phyloP scores from a whole-genome alignment of 306 rosid species.

The Cotoneaster glaucophyllus region DNA sequence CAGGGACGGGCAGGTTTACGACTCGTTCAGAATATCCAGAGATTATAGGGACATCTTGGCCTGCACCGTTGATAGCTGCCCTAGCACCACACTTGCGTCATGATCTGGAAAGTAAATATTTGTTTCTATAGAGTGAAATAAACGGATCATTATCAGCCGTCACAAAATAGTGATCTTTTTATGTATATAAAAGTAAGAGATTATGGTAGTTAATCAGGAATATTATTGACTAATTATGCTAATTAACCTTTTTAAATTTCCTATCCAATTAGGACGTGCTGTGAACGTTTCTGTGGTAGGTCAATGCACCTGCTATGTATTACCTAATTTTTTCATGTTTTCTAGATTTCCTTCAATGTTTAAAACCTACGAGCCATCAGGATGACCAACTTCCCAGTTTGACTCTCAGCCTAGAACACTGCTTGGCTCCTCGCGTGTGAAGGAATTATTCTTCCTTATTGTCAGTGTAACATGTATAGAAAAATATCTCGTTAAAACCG shows the following conservation, averaged over 20 bases:
- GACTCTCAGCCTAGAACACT: too few relatives aligned
- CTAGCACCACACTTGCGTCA: conserved; percentile 57
- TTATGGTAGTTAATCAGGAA: neutral
- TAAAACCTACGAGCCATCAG: neutral
- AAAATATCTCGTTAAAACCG: too few relatives aligned
- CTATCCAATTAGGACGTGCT: neutral
- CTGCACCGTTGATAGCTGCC: conserved; percentile 64
- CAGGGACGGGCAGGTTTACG: conserved; percentile 76
- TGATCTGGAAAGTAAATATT: conserved; percentile 19
- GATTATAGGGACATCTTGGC: conserved; percentile 77
- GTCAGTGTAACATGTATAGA: too few relatives aligned
- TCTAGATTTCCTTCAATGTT: neutral
- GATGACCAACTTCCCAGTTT: too few relatives aligned
- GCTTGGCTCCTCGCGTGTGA: too few relatives aligned
- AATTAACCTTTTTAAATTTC: too few relatives aligned
- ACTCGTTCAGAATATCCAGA: conserved; percentile 67
- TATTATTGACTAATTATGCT: neutral
- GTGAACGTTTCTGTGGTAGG: neutral
- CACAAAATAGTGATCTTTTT: neutral
- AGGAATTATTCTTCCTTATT: too few relatives aligned
- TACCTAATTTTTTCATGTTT: neutral
- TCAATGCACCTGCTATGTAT: neutral
- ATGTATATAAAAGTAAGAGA: neutral
- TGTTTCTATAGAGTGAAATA: neutral
- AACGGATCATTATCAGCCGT: neutral